A percentile compares a stretch with the other conserved stretches of the same genome.
Conservation (phyloP, 495 filamentous ascomycete genomes). For the Aspergillus hancockii region DNA sequence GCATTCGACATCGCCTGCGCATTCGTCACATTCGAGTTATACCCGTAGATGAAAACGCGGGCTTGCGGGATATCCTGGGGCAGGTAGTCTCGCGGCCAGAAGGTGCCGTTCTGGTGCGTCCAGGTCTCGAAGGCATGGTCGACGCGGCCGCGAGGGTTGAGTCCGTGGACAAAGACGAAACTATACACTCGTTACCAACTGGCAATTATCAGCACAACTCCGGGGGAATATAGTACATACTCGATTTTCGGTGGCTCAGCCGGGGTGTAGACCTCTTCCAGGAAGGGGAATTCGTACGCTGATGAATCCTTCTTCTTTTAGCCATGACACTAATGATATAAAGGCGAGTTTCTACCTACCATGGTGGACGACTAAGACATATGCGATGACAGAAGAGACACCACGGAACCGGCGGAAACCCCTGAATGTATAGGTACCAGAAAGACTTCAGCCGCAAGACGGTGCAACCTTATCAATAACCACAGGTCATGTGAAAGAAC, state of each 20-base stretch:
- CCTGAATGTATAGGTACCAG: not conserved
- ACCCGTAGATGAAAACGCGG: slow-evolving; percentile 44
- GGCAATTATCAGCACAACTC: not conserved
- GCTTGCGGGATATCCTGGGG: slow-evolving; percentile 40
- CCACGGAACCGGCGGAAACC: not conserved
- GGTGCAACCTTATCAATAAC: not conserved
- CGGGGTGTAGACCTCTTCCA: slow-evolving; percentile 37
- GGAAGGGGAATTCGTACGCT: slow-evolving; percentile 37
- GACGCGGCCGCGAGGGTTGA: slow-evolving; percentile 38
- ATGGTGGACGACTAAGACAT: not conserved
- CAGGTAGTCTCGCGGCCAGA: slow-evolving; percentile 45
- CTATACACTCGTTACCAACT: slow-evolving; percentile 12
- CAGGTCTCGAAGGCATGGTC: slow-evolving; percentile 45
- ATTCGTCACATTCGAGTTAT: slow-evolving; percentile 44
- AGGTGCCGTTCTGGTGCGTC: slow-evolving; percentile 37
- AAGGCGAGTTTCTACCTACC: slow-evolving; percentile 3
- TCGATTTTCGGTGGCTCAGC: slow-evolving; percentile 33
- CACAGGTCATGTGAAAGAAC: not conserved
- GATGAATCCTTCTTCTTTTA: slow-evolving; percentile 24
- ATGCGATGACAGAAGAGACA: not conserved
- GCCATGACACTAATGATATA: not conserved
- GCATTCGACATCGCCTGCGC: slow-evolving; percentile 40
- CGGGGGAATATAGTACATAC: slow-evolving; percentile 18
- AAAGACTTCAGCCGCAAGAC: not conserved
- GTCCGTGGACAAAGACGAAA: slow-evolving; percentile 42